These are phyloP conservation scores for Neolentinus lepideus DNA, from an alignment of 1,284 basidiomycete species.

Conservation along the genomic window DNA sequence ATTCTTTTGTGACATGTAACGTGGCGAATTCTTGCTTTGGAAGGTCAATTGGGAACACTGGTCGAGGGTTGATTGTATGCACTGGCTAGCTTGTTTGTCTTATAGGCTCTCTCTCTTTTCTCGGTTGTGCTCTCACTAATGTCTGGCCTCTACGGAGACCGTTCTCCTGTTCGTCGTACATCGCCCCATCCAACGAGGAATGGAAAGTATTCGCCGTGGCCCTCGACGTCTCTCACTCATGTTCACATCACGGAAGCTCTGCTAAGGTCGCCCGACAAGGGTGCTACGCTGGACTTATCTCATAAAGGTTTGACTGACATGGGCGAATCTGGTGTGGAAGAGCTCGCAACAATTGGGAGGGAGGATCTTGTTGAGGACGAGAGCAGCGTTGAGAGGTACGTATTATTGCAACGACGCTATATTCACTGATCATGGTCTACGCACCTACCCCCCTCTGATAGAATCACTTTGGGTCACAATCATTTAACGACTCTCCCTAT, in stretches of 20 bases:
- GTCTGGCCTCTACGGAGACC: conserved; percentile 16
- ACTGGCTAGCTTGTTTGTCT: not conserved
- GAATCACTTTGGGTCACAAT: conserved; percentile 87
- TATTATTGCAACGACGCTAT: conserved; percentile 7
- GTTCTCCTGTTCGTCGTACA: conserved; percentile 10
- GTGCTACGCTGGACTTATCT: conserved; percentile 77
- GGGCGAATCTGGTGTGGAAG: conserved; percentile 63
- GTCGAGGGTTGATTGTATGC: not conserved
- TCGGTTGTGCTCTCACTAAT: conserved; percentile 6
- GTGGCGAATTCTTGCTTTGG: conserved; percentile 1
- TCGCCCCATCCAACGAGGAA: not conserved
- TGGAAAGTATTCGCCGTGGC: conserved; percentile 5
- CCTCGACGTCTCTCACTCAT: conserved; percentile 33
- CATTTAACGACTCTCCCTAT: conserved; percentile 74
- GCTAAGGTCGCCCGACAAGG: conserved; percentile 63
- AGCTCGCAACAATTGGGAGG: conserved; percentile 58
- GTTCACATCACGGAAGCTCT: conserved; percentile 62
- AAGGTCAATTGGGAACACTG: not conserved
- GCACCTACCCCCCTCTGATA: too few relatives aligned
- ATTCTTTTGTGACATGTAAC: too few relatives aligned
- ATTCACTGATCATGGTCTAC: conserved; percentile 5
- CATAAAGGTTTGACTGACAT: conserved; percentile 74
- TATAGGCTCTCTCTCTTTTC: not conserved
- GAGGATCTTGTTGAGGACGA: conserved; percentile 42
- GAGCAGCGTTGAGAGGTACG: conserved; percentile 66